Evolutionary conservation across 768 basidiomycete genomes (phyloP), one percentile per base, ranked within the genome.

Genomic region (Candolleomyces eurysporus): DNA sequence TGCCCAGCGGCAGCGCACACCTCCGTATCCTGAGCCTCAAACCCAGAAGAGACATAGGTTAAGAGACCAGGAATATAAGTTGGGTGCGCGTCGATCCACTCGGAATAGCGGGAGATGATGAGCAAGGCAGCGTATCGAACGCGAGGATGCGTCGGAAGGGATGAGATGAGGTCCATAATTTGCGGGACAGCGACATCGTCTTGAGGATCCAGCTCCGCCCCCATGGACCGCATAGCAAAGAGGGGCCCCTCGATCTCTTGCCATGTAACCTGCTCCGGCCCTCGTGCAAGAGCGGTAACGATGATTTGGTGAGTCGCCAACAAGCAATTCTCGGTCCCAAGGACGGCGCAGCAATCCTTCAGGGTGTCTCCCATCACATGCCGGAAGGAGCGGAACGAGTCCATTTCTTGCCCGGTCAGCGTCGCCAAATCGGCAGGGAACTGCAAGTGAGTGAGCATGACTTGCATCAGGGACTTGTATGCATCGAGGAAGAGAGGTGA

Each of bases 321-420:
- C 48, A 99, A 80, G 69, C 97, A 98, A 2, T 82, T 82, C 55
- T 94, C 89, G 2, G 96, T 84, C 48, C 94, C 91, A 49, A 99
- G 83, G 51, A 99, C 94, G 64, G 89, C 84, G 74, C 97, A 99
- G 71, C 97, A 98, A 71, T 99, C 97, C 75, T 99, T 99, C 64
- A 99, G 82, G 4, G 97, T 98, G 72, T 99, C 96, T 43, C 97
- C 97, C 92, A 99, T 98, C 63, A 95, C 88, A 78, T 99, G 97
- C 52, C 97, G 83, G 80, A 99, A 99, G 4, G 87, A 84, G 21
- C 97, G 85, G 82, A 98, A 99, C 67, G 90, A 89, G 59, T 99
- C 97, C 5, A 89, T 84, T 71, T 98, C 97, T 75, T 96, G 92
- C 17, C 88, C 86, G 19, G 83, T 80, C 66, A 95, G 72, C 48